Evolutionary conservation across 2,329 filamentous ascomycete genomes (phyloP), one percentile per base, ranked within the genome.

Genomic region (Diplodia intermedia): DNA sequence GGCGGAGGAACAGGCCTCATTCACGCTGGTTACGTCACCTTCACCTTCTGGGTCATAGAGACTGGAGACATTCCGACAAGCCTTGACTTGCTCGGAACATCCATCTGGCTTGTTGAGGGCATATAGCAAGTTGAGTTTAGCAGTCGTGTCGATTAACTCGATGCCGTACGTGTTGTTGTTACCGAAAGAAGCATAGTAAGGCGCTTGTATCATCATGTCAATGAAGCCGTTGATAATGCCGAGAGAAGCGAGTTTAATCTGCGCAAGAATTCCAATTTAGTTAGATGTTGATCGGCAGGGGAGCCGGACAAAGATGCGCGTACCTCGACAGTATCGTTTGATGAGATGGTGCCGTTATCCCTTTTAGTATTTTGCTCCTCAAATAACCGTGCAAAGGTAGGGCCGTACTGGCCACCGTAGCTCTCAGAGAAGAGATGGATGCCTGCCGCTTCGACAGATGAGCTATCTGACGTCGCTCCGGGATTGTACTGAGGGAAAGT

Each of bases 201-300:
- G 84, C 3, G 82, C 81, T 77, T 92, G 89, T 0, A 88, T 82
- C 36, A 88, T 75, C 71, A 86, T 83, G 73, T 93, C 91, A 43
- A 93, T 81, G 71, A 89, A 87, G 14, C 90, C 90, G 75, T 93
- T 91, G 68, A 92, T 81, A 68, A 93, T 90, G 26, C 90, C 90
- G 0, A 93, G 78, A 0, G 89, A 86, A 15, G 80, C 81, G 9
- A 93, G 81, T 66, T 86, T 84, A 60, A 91, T 86, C 36, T 87
- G 14, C 23, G 23, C 23, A 14, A 23, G 18, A n/a, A 9, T 29
- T 11, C 3, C 23, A 26, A 26, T 26, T 60, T 31, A 47, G 33
- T 14, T 23, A 14, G 12, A 1, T 11, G 14, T 31, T 5, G n/a
- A 47, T 26, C 26, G 29, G 18, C 15, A 36, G 9, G 33, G 15